phyloP scores from a whole-genome alignment of 23 red algal genomes.

The Pyropia haitanensis region DNA sequence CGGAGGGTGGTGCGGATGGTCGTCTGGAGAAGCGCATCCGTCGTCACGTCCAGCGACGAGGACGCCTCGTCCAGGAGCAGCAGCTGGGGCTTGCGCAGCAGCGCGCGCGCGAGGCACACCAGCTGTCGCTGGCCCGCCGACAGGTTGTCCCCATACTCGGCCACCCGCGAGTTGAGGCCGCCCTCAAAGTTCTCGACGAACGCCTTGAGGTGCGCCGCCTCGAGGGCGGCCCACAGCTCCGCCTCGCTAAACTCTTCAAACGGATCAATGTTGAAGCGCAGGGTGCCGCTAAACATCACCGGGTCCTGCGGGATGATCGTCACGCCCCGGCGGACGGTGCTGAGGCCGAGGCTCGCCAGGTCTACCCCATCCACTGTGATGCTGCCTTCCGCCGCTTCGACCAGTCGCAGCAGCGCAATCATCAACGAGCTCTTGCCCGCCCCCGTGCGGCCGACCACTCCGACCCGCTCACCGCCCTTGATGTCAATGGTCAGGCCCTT shows the following conservation, averaged over 20 bases:
- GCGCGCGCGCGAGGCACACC: slow-evolving; percentile 82
- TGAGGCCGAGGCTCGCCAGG: slow-evolving; percentile 43
- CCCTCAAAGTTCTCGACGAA: slow-evolving; percentile 52
- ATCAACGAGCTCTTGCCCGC: slow-evolving; percentile 86
- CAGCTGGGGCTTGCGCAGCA: slow-evolving; percentile 73
- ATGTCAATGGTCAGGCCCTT: slow-evolving; percentile 68
- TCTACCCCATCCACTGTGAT: slow-evolving; percentile 83
- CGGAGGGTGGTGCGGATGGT: slow-evolving; percentile 67
- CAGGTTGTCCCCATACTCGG: slow-evolving; percentile 92
- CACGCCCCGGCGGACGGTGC: slow-evolving; percentile 50
- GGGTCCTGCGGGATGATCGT: slow-evolving; percentile 99
- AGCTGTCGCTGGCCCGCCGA: slow-evolving; percentile 93
- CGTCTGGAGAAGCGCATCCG: slow-evolving; percentile 83
- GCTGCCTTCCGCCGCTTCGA: slow-evolving; percentile 51
- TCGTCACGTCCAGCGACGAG: slow-evolving; percentile 74
- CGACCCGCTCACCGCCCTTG: slow-evolving; percentile 69
- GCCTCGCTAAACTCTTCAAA: slow-evolving; percentile 67
- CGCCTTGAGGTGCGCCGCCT: slow-evolving; percentile 67
- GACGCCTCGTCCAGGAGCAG: slow-evolving; percentile 95
- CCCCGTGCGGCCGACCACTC: slow-evolving; percentile 89
- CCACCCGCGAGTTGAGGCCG: slow-evolving; percentile 70
- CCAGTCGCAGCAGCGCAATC: slow-evolving; percentile 87
- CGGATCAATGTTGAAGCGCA: slow-evolving; percentile 91
- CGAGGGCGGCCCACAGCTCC: slow-evolving; percentile 81
- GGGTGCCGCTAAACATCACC: slow-evolving; percentile 83